Conservation (phyloP, 345 rosid species). For the Salix caprea region DNA sequence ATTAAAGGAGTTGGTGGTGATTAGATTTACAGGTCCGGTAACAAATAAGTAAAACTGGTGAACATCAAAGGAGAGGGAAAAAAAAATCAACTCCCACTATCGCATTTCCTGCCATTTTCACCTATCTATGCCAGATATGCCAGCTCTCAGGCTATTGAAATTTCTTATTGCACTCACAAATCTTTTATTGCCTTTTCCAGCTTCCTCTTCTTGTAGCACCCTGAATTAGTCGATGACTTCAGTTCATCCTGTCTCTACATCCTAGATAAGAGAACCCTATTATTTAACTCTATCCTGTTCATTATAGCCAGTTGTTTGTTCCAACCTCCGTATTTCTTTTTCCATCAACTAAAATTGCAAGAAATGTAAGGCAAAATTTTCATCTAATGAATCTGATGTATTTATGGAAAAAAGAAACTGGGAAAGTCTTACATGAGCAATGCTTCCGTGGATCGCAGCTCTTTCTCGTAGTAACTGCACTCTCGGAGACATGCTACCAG, state of each 20-base stretch:
- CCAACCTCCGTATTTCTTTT: background rate
- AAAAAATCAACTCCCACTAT: background rate
- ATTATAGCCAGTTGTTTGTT: background rate
- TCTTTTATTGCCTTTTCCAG: background rate
- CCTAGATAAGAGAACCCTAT: background rate
- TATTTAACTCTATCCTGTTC: background rate
- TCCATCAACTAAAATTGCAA: background rate
- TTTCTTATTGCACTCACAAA: background rate
- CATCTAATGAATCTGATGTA: background rate
- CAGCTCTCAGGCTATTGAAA: background rate
- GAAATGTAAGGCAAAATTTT: background rate
- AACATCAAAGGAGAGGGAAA: background rate
- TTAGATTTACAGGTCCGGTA: background rate
- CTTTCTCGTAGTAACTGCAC: conserved; percentile 84
- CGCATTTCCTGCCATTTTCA: background rate
- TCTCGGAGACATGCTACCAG: conserved; percentile 90
- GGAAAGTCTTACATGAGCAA: conserved; percentile 55
- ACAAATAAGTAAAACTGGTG: background rate
- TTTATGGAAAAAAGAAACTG: background rate
- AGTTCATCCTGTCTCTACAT: background rate
- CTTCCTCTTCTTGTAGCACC: background rate
- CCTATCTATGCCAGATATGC: background rate
- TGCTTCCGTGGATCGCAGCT: conserved; percentile 94
- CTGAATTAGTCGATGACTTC: background rate
- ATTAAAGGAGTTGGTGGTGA: background rate